Evolutionary conservation across 1,284 basidiomycete species (phyloP).

Genomic region (Kwoniella shivajii): DNA sequence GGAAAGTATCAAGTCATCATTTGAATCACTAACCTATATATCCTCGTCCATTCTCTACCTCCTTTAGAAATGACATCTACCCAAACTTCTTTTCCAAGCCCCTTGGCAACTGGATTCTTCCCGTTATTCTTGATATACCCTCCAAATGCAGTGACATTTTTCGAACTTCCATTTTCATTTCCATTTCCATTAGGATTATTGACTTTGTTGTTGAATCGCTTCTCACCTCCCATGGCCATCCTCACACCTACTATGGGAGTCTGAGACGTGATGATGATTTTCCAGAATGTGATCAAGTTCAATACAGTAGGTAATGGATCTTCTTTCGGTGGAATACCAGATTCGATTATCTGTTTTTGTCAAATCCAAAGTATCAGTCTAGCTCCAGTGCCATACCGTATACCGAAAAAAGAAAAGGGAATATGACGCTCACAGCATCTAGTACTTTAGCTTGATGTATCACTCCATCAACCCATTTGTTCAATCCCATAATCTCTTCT

Average conservation of each 20-base stretch:
- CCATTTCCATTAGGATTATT: neutral
- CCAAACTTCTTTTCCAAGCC: conserved; percentile 53
- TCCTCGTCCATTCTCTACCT: conserved; percentile 72
- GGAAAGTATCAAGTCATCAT: no score
- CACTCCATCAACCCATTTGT: conserved; percentile 29
- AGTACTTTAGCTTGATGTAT: conserved; percentile 21
- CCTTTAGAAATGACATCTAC: conserved; percentile 76
- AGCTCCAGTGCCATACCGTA: neutral
- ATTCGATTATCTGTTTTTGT: conserved; percentile 8
- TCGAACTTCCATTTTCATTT: conserved; percentile 8
- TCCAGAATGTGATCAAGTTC: conserved; percentile 62
- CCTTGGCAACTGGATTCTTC: no score
- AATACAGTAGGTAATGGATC: conserved; percentile 36
- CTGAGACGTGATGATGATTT: conserved; percentile 66
- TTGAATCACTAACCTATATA: conserved; percentile 79
- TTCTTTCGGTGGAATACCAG: conserved; percentile 25
- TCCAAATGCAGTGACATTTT: no score
- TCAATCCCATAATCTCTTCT: conserved; percentile 31
- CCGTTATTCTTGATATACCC: conserved; percentile 28
- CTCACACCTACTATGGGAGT: conserved; percentile 62
- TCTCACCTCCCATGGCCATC: conserved; percentile 20
- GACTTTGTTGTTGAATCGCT: neutral
- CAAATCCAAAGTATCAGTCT: neutral
- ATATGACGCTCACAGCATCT: conserved; percentile 17
- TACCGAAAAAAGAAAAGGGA: neutral